phyloP scores from a whole-genome alignment of 352 stramenopile genomes.

The Globisporangium lucens region DNA sequence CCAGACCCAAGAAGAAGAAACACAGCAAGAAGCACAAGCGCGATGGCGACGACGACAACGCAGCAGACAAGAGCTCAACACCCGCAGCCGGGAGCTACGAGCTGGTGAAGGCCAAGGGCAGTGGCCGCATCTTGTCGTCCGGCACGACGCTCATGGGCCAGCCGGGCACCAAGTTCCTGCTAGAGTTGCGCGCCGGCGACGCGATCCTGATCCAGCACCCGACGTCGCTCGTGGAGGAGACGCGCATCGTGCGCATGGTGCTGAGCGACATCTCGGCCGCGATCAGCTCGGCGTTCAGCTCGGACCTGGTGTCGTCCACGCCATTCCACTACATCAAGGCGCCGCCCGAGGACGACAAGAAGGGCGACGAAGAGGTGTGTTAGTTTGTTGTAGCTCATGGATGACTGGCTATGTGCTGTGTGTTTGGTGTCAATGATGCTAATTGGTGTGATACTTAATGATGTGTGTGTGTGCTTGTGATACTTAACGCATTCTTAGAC shows the following conservation, averaged over 20 bases:
- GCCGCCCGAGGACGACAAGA: slow-evolving; percentile 54
- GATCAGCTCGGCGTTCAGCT: slow-evolving; percentile 86
- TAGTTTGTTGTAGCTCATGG: not conserved
- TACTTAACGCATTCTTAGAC: slow-evolving; percentile 7
- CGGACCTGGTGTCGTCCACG: slow-evolving; percentile 86
- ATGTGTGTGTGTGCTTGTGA: no score
- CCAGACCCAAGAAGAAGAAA: slow-evolving; percentile 41
- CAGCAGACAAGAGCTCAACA: slow-evolving; percentile 29
- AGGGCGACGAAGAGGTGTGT: slow-evolving; percentile 34
- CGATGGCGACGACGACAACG: slow-evolving; percentile 23
- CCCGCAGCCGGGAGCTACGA: slow-evolving; percentile 34
- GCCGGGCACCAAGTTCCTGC: slow-evolving; percentile 77
- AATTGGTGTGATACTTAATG: not conserved
- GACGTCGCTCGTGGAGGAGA: slow-evolving; percentile 83
- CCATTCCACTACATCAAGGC: slow-evolving; percentile 89
- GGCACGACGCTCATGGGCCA: slow-evolving; percentile 88
- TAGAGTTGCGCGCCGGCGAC: slow-evolving; percentile 77
- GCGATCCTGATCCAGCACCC: slow-evolving; percentile 87
- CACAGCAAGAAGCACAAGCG: slow-evolving; percentile 59
- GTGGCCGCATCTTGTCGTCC: slow-evolving; percentile 77
- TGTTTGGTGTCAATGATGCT: not conserved
- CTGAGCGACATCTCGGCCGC: slow-evolving; percentile 85
- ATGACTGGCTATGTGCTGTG: not conserved
- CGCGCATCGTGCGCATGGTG: slow-evolving; percentile 89
- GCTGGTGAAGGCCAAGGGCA: slow-evolving; percentile 75